Percentiles rank a stretch among this genome's conserved stretches.
These are phyloP conservation scores for Beta vulgaris DNA, from an alignment of 148 eudicot species.

Conservation along the genomic window DNA sequence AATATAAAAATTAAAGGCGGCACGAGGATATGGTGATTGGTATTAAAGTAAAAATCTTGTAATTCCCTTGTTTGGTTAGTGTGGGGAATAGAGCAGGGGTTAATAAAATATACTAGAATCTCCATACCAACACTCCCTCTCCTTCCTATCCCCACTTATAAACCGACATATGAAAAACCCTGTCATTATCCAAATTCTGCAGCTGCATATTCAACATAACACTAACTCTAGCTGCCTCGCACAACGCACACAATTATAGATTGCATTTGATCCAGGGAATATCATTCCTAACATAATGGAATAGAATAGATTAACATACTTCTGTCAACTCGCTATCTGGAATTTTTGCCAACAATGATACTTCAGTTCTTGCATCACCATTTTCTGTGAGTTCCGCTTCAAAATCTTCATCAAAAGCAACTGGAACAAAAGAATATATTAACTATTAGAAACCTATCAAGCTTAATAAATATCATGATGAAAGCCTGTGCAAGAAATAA, in stretches of 20 bases:
- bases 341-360: conserved; percentile 62
- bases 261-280: background rate
- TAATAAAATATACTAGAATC: too few relatives aligned
- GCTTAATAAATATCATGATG: background rate
- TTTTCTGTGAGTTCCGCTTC: conserved; percentile 88
- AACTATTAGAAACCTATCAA: conserved; percentile 8
- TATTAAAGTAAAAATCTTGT: too few relatives aligned
- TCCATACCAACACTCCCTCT: too few relatives aligned
- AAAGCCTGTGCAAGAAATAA: background rate
- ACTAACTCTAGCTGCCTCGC: background rate
- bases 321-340: conserved; percentile 74
- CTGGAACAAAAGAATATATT: conserved; percentile 35
- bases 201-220: background rate
- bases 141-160: too few relatives aligned
- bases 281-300: background rate
- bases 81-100: too few relatives aligned
- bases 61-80: too few relatives aligned
- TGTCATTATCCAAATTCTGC: too few relatives aligned
- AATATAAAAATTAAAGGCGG: too few relatives aligned
- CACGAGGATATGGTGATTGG: too few relatives aligned
- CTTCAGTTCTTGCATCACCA: conserved; percentile 83
- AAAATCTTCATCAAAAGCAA: conserved; percentile 99
- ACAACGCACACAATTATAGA: background rate
- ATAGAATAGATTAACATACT: conserved; percentile 38
- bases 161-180: too few relatives aligned